Evolutionary conservation across 2,329 filamentous ascomycete genomes (phyloP), one percentile per base, ranked within the genome.

Genomic region (Didymella lethalis): DNA sequence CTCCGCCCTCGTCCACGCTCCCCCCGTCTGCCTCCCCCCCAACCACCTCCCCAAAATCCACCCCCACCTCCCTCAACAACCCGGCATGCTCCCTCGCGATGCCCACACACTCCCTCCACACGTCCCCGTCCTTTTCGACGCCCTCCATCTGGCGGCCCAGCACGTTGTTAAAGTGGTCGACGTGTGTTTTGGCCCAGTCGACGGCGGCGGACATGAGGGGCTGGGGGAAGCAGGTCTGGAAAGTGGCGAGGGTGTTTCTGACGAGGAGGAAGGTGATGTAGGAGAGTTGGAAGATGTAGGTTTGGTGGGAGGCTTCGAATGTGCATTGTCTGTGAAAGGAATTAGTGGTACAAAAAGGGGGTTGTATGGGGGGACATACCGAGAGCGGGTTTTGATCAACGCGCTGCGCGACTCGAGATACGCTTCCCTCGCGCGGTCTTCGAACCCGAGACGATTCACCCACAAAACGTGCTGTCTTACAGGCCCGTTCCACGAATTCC

Each of bases 261-360:
- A 99, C 94, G 64, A 97, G 85, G 53, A 89, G 93, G 79, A 99
- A 99, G 78, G 97, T 97, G 57, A 97, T 93, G 77, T 93, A 97
- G 2, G 94, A 95, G 46, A 98, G 84, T 74, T 97, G 92, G 84
- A 93, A 97, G 67, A 98, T 95, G 78, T 98, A 98, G 12, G 93
- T 85, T 60, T 92, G 91, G 8, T 99, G 85, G 70, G 97, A 91
- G 50, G 95, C 95, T 74, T 97, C 93, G 78, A 99, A 99, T 58
- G 96, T 90, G 75, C 94, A 95, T 84, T 96, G 92, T 58, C 92
- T 95, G 2, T 23, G 23, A 23, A 23, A 23, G 23, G 3, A 3
- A 23, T 23, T 23, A 23, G 23, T 29, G 11, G 18, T 18, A 18
- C 18, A 18, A 18, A 18, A 18, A 18, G 1, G 18, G 18, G 18